phyloP scores from a whole-genome alignment of 495 filamentous ascomycete genomes.

The Rhypophila decipiens region DNA sequence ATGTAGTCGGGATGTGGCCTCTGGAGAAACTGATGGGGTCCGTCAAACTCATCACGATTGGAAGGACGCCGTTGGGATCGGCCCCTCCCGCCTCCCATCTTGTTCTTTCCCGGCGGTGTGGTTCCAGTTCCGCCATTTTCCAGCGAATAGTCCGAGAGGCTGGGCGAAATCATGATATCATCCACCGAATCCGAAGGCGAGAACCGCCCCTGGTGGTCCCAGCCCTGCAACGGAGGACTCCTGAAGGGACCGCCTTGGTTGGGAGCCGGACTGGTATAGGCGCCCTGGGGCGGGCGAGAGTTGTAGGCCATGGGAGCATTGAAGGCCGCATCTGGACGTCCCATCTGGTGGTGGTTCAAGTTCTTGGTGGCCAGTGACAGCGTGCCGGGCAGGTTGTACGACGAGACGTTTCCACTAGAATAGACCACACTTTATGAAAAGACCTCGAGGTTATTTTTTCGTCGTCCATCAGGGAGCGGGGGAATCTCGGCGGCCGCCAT shows the following conservation, averaged over 20 bases:
- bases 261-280: constrained; percentile 18
- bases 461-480: constrained; percentile 22
- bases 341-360: background rate
- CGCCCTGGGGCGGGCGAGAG: constrained; percentile 27
- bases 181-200: constrained; percentile 44
- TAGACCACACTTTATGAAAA: constrained; percentile 34
- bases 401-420: constrained; percentile 28
- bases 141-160: constrained; percentile 38
- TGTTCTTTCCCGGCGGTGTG: constrained; percentile 32
- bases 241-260: constrained; percentile 30
- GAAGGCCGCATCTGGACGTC: constrained; percentile 23
- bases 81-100: constrained; percentile 40
- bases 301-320: constrained; percentile 27
- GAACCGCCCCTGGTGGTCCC: constrained; percentile 34
- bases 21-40: constrained; percentile 72
- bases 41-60: constrained; percentile 87
- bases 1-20: constrained; percentile 58
- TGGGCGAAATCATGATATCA: constrained; percentile 38
- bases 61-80: constrained; percentile 64
- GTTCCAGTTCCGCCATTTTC: constrained; percentile 28
- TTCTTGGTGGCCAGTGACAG: constrained; percentile 9
- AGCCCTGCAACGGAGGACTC: constrained; percentile 27
- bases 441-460: constrained; percentile 35
- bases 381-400: constrained; percentile 30
- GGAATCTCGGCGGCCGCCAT: constrained; percentile 12